Evolutionary conservation across 2,329 filamentous ascomycete genomes (phyloP).

Genomic region (Ophiosphaerella herpotricha): DNA sequence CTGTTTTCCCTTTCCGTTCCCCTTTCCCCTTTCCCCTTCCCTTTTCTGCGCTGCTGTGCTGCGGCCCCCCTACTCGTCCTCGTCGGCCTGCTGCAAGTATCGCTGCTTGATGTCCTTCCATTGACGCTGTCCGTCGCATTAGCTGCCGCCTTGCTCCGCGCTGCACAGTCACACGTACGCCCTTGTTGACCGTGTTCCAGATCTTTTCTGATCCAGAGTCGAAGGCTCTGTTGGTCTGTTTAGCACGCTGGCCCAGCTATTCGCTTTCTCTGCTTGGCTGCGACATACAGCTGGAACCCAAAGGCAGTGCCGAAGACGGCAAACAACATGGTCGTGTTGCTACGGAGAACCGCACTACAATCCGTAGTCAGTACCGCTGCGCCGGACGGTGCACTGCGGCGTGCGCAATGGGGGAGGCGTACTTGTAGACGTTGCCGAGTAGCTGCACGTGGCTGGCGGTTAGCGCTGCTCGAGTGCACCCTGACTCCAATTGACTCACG

Average conservation of each 20-base stretch:
- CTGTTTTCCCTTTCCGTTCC: not conserved
- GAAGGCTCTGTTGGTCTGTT: slow-evolving; percentile 67
- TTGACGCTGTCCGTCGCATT: slow-evolving; percentile 72
- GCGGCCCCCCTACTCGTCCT: slow-evolving; percentile 53
- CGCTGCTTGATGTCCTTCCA: slow-evolving; percentile 98
- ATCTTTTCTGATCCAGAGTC: slow-evolving; percentile 80
- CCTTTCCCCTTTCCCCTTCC: not conserved
- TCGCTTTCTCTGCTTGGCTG: slow-evolving; percentile 1
- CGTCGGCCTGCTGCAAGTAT: slow-evolving; percentile 75
- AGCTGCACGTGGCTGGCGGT: slow-evolving; percentile 47
- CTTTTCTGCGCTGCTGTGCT: not conserved
- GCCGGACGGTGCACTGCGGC: slow-evolving; percentile 6
- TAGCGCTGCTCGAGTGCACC: slow-evolving; percentile 19
- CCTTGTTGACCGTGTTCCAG: slow-evolving; percentile 90
- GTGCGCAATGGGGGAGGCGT: slow-evolving; percentile 36
- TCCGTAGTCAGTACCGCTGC: slow-evolving; percentile 33
- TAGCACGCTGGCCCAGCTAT: slow-evolving; percentile 16
- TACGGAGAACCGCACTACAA: slow-evolving; percentile 77
- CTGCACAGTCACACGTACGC: slow-evolving; percentile 59
- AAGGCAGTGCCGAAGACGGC: slow-evolving; percentile 88
- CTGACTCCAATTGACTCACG: slow-evolving; percentile 53
- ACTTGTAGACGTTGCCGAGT: slow-evolving; percentile 60
- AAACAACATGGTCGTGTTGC: slow-evolving; percentile 85
- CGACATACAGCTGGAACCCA: slow-evolving; percentile 85
- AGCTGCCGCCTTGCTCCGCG: slow-evolving; percentile 27